These are phyloP conservation scores for Avena sativa DNA, from an alignment of 176 grass and related monocot species.

Conservation along the genomic window DNA sequence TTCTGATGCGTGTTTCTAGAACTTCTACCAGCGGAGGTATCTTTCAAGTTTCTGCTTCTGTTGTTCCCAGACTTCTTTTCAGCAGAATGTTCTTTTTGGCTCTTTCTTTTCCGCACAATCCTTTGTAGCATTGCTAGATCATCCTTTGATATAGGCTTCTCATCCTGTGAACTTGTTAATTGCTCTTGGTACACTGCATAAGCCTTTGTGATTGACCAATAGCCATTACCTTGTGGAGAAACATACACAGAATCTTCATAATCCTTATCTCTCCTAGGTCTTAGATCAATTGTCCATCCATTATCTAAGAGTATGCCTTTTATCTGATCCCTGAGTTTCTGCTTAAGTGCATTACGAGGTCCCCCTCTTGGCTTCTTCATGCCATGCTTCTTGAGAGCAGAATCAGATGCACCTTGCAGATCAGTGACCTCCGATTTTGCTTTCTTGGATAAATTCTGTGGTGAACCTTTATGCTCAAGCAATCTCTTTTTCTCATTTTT, in stretches of 20 bases:
- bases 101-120: constrained; percentile 78
- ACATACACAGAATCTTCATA: constrained; percentile 91
- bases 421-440: constrained; percentile 43
- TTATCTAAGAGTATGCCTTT: constrained; percentile 70
- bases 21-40: constrained; percentile 27
- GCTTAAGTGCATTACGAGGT: constrained; percentile 58
- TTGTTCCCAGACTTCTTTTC: constrained; percentile 53
- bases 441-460: constrained; percentile 57
- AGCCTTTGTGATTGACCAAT: constrained; percentile 99
- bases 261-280: constrained; percentile 67
- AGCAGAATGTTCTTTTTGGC: constrained; percentile 48
- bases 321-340: constrained; percentile 80
- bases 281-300: constrained; percentile 89
- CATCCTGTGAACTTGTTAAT: constrained; percentile 47
- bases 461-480: constrained; percentile 54
- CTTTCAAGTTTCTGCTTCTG: constrained; percentile 52
- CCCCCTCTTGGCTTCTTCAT: constrained; percentile 56
- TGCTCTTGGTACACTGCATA: constrained; percentile 84
- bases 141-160: constrained; percentile 61
- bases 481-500: constrained; percentile 61
- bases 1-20: constrained; percentile 42
- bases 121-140: constrained; percentile 82
- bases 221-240: constrained; percentile 75
- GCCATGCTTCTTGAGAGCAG: constrained; percentile 37
- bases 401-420: constrained; percentile 31